Conservation (phyloP, 306 rosid genomes). For the Canavalia ensiformis region DNA sequence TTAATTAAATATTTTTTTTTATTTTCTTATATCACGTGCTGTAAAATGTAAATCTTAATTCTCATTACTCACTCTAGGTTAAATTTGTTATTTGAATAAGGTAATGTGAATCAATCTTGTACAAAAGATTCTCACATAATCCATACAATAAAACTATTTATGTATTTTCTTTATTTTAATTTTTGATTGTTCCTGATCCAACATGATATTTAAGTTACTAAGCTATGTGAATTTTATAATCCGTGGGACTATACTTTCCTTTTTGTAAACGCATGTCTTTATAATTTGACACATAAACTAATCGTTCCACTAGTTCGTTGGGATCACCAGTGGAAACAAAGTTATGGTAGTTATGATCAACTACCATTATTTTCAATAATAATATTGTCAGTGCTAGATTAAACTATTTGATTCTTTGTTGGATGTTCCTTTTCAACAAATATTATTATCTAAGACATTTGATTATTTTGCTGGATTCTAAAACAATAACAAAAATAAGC, state of each 20-base stretch:
- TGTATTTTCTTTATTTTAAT: neutral
- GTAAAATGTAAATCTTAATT: neutral
- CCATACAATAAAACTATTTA: neutral
- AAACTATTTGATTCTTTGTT: neutral
- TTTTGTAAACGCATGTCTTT: neutral
- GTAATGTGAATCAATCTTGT: neutral
- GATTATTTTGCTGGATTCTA: neutral
- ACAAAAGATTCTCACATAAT: neutral
- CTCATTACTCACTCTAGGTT: neutral
- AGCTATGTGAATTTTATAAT: neutral
- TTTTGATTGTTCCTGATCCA: neutral
- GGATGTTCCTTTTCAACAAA: neutral
- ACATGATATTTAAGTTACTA: constrained; percentile 1
- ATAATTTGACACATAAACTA: neutral
- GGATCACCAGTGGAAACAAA: constrained; percentile 11
- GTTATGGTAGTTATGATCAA: constrained; percentile 8
- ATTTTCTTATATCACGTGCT: too few species aligned
- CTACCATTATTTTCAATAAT: constrained; percentile 11
- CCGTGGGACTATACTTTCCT: neutral
- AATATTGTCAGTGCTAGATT: constrained; percentile 24
- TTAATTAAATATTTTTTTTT: too few species aligned
- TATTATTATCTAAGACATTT: neutral
- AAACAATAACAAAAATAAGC: neutral
- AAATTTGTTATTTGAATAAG: neutral
- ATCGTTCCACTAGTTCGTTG: constrained; percentile 28